These are phyloP conservation scores for Tulasnella sp. DNA, from an alignment of 768 basidiomycete genomes.

Conservation along the genomic window DNA sequence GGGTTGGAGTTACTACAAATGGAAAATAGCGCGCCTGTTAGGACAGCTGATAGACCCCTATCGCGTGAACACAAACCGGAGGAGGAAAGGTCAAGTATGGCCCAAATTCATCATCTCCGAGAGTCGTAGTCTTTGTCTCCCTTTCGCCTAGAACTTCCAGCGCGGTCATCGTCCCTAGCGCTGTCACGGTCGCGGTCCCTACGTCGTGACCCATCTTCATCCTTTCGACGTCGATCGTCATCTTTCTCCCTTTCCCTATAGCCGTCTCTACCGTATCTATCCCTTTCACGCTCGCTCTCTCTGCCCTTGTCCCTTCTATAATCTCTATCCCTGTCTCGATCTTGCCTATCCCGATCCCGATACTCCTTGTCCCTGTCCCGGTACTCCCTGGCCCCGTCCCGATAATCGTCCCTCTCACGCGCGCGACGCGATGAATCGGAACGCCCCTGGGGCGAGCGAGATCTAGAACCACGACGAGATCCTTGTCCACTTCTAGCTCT, in stretches of 20 bases:
- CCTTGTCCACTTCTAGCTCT: constrained; percentile 19
- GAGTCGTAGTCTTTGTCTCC: neutral
- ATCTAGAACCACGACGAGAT: constrained; percentile 35
- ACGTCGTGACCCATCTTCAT: too few species aligned
- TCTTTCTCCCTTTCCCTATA: neutral
- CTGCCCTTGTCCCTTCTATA: constrained; percentile 28
- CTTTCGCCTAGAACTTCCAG: neutral
- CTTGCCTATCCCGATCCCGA: constrained; percentile 24
- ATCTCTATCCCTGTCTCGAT: constrained; percentile 27
- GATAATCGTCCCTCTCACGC: constrained; percentile 31
- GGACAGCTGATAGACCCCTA: neutral
- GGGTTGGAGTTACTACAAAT: constrained; percentile 1
- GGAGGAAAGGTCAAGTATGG: neutral
- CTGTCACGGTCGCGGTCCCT: neutral
- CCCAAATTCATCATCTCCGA: neutral
- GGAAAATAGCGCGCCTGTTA: neutral
- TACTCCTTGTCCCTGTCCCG: constrained; percentile 22
- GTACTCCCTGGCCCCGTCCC: constrained; percentile 20
- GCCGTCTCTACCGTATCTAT: neutral
- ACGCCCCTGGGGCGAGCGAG: constrained; percentile 35
- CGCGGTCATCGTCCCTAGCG: neutral
- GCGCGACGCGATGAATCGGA: constrained; percentile 25
- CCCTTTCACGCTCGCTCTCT: constrained; percentile 29
- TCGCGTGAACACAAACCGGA: neutral
- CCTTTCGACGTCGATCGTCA: neutral